Evolutionary conservation across 2,329 filamentous ascomycete species (phyloP).

Genomic region (Raffaelea ambrosiae): DNA sequence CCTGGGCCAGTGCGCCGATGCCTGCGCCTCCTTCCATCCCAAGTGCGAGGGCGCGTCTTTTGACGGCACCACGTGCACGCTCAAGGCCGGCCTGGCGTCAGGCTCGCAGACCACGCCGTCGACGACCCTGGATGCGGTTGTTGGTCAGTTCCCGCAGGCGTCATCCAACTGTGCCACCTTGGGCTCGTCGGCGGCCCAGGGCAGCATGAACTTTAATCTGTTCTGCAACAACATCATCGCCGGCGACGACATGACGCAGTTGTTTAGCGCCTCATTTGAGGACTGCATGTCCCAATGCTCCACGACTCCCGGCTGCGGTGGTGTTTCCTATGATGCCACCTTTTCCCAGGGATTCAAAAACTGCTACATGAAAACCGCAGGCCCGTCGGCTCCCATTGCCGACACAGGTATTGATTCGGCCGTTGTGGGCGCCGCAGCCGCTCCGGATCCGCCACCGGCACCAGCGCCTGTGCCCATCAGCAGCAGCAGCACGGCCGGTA

Average conservation of each 20-base stretch:
- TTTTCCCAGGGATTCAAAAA: constrained; percentile 21
- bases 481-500: too few relatives aligned
- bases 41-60: constrained; percentile 19
- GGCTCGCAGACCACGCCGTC: constrained; percentile 9
- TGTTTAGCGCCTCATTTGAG: constrained; percentile 18
- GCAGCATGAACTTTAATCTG: constrained; percentile 14
- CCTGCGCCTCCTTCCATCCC: constrained; percentile 22
- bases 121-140: constrained; percentile 16
- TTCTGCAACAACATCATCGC: constrained; percentile 19
- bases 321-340: constrained; percentile 18
- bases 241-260: constrained; percentile 19
- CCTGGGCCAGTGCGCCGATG: constrained; percentile 18
- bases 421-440: constrained; percentile 6
- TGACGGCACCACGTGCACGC: constrained; percentile 18
- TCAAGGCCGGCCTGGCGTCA: constrained; percentile 15
- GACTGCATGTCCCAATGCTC: constrained; percentile 21
- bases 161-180: constrained; percentile 19
- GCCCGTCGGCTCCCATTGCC: background rate
- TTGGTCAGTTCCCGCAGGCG: constrained; percentile 18
- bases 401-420: constrained; percentile 8
- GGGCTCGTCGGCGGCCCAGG: constrained; percentile 9
- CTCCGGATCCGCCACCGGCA: background rate
- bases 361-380: constrained; percentile 20
- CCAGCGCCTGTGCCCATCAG: background rate
- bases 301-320: constrained; percentile 16